These are phyloP conservation scores for Penicillium sp. DNA, from an alignment of 2,329 filamentous ascomycete species.

Conservation along the genomic window DNA sequence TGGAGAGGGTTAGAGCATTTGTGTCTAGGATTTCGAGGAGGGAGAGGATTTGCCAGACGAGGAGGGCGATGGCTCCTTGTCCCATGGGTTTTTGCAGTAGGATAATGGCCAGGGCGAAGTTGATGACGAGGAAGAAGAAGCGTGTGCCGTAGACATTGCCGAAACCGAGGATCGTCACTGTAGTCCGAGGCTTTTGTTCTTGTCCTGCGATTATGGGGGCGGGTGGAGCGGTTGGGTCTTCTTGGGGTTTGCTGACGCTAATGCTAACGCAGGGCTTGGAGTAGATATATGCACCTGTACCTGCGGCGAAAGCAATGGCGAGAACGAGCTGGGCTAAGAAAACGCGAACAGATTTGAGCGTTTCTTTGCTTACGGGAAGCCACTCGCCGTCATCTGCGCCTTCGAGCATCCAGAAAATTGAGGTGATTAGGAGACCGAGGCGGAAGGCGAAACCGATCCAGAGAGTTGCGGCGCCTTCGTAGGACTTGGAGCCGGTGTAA, in stretches of 20 bases:
- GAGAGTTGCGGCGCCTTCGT: conserved; percentile 79
- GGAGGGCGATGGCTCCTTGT: conserved; percentile 76
- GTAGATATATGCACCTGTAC: conserved; percentile 83
- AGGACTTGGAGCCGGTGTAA: conserved; percentile 80
- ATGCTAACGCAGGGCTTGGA: conserved; percentile 83
- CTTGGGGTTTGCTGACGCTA: conserved; percentile 54
- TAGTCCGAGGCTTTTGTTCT: conserved; percentile 38
- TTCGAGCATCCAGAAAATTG: conserved; percentile 86
- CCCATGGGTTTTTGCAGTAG: conserved; percentile 95
- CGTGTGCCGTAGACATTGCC: conserved; percentile 90
- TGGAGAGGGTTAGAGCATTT: conserved; percentile 63
- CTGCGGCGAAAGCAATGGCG: conserved; percentile 78
- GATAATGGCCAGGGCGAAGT: conserved; percentile 75
- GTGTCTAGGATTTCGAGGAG: conserved; percentile 68
- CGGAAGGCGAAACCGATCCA: conserved; percentile 86
- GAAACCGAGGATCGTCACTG: conserved; percentile 83
- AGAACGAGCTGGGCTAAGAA: conserved; percentile 80
- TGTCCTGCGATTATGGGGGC: conserved; percentile 32
- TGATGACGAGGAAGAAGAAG: conserved; percentile 81
- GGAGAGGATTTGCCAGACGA: conserved; percentile 87
- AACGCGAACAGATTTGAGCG: conserved; percentile 74
- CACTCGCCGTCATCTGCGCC: conserved; percentile 82
- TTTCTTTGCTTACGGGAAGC: conserved; percentile 66
- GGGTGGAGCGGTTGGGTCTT: conserved; percentile 46
- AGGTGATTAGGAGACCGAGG: conserved; percentile 72